Base-by-base conservation (phyloP, 2,329 filamentous ascomycete genomes). In the Parascedosporium putredinis region DNA sequence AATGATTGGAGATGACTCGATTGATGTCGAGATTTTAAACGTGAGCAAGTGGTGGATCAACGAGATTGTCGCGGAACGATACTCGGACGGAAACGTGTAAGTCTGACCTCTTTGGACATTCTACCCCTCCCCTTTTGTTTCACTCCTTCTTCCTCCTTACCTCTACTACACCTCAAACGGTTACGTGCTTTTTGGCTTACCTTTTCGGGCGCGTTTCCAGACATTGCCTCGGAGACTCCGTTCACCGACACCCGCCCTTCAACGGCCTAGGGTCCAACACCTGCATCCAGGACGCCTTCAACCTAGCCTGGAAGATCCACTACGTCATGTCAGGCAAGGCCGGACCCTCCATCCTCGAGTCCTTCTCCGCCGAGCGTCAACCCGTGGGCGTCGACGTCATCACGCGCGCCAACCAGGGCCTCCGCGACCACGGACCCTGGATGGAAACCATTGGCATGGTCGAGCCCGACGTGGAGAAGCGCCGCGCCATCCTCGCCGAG, bases 21-120 rank as follows among this genome's bases (percentile, higher is more conserved):
- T 67, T 0, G 64, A 72, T 2, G 38, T 42, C 16, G 68, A 80
- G 56, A 69, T 82, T 44, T 50, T 79, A n/a, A 62, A 70, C 49
- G 60, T 78, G 5, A 72, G 73, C 7, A 75, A 73, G 54, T 84
- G 80, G 80, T 67, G 64, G 49, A 74, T 83, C 56, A 81, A 81
- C 54, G 79, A 83, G 59, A 76, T 67, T 4, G 74, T 81, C 1
- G 80, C 79, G 0, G 73, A 80, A 58, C 62, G 66, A 10, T 83
- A 81, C 55, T 73, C 68, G 0, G 60, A 70, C 4, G 47, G 47
- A 27, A 72, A 72, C 34, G 64, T 75, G 61, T 70, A 63, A 54
- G 59, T 60, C n/a, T 16, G 14, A 38, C 6, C 7, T 31, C 27
- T 31, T 12, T 31, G 7, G 27, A 7, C 6, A 31, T 12, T 12